Base-by-base conservation (phyloP, 2,329 filamentous ascomycete genomes). In the Magnaporthiopsis rhizophila region DNA sequence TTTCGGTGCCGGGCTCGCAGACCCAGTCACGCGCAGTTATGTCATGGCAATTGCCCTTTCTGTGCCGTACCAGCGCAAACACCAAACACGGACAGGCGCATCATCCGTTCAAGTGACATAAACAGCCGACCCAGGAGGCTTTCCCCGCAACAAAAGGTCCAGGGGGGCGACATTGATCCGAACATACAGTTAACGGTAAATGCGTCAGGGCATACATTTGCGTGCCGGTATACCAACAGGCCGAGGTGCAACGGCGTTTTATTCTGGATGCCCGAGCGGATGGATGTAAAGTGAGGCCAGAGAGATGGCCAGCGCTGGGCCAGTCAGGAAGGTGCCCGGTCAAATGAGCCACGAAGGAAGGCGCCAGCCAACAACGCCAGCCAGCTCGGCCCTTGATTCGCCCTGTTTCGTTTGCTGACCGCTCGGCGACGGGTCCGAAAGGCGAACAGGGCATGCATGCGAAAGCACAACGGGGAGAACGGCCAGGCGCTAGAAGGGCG, bases 401-500 rank as follows among this genome's bases (percentile, higher is more conserved):
- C 4, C 38, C 21, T 11, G 45, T 53, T 53, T 53, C 13, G n/a
- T 24, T 53, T 53, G 45, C 45, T 53, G 45, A 53, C 45, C 45
- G 45, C 36, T 12, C 36, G 3, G 4, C 21, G 21, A 9, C 21
- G 21, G 45, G 45, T 1, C 45, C 45, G 45, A 53, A 53, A 53
- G 9, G 18, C 7, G 21, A n/a, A 53, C 18, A 53, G 8, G 21
- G 45, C 18, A 53, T 50, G 38, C 38, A 50, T 50, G 38, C 38
- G 7, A 53, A 9, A 11, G 7, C 26, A 53, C 7, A 24, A 53
- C 7, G 21, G 32, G 58, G 58, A 61, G 1, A 38, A 38, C 32
- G 21, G 38, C 28, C 59, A 38, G 30, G 3, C 34, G 59, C 59
- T 61, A 61, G 59, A 61, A 61, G 59, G 34, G 28, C 59, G 59